These are phyloP conservation scores for Waltergamsia citrina DNA, from an alignment of 2,329 filamentous ascomycete species.

Conservation along the genomic window DNA sequence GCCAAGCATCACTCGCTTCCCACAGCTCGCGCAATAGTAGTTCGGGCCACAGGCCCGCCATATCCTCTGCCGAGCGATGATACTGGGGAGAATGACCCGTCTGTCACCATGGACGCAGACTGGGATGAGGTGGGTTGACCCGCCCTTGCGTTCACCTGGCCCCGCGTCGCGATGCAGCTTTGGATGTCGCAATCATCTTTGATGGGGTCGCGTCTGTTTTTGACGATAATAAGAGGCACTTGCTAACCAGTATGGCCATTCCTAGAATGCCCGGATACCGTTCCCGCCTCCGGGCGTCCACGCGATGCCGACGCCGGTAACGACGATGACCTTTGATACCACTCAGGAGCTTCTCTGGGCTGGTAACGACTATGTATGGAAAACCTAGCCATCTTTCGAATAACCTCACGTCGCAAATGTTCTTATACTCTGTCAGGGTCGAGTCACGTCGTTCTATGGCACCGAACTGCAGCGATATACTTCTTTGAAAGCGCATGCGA, in stretches of 20 bases:
- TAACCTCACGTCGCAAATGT: background rate
- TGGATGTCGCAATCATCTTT: too few species aligned
- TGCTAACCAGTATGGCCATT: too few species aligned
- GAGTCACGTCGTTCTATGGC: constrained; percentile 81
- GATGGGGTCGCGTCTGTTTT: background rate
- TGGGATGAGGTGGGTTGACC: constrained; percentile 52
- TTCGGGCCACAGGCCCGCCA: background rate
- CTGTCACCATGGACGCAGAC: constrained; percentile 52
- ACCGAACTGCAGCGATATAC: constrained; percentile 82
- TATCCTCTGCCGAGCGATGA: constrained; percentile 17
- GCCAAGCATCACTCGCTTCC: background rate
- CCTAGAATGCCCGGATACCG: constrained; percentile 68
- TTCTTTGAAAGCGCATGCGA: constrained; percentile 71
- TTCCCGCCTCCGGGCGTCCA: constrained; percentile 69
- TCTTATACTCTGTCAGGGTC: constrained; percentile 47
- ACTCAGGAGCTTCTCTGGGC: constrained; percentile 86
- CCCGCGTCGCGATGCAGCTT: too few species aligned
- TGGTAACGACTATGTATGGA: constrained; percentile 76
- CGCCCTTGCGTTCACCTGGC: background rate
- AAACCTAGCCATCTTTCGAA: background rate
- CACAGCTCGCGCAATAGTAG: background rate
- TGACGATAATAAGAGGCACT: background rate
- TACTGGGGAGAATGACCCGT: constrained; percentile 23
- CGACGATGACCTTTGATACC: constrained; percentile 81
- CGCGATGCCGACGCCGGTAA: constrained; percentile 60